Base-by-base conservation (phyloP, 2,329 filamentous ascomycete genomes). In the Cryphonectria naterciae region DNA sequence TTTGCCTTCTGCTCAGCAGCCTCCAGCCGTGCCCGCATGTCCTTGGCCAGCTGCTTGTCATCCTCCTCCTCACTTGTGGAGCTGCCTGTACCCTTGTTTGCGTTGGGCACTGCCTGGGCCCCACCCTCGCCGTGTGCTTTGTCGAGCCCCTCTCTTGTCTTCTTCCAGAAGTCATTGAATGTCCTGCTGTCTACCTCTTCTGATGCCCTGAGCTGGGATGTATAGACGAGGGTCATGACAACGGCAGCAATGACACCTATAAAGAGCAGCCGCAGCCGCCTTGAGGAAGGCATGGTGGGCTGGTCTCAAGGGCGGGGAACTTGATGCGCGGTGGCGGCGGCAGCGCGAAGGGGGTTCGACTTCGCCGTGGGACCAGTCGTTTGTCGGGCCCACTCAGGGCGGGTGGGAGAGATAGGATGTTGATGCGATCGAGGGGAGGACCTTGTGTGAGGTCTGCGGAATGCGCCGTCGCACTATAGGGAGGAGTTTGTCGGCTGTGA, bases 191-290 rank as follows among this genome's bases (percentile, higher is more conserved):
- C 85, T 60, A 81, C 85, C 64, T 83, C 83, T 72, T 82, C 80
- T 46, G 84, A 83, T 65, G 86, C 83, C 70, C 86, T 85, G 67
- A 87, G 82, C 65, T 85, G 86, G n/a, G 86, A 87, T 28, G 91
- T 91, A 79, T 93, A 91, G 83, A 95, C 94, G 75, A 97, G 84
- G 68, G 92, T 83, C 62, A 91, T 85, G 75, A 95, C 81, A 72
- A 95, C 81, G 71, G 88, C 84, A 74, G 90, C 84, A 75, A 94
- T 75, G 69, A 90, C 84, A 70, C 91, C 84, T 76, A 95, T 83
- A 74, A 88, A 83, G 69, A 94, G 83, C 75, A 92, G 83, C 78
- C 91, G 90, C 76, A 93, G 78, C 76, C 93, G 90, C 74, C 93
- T 90, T 76, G 87, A 85, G 28, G 91, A 92, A 76, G 89, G 88